Evolutionary conservation across 2,329 filamentous ascomycete species (phyloP).

Genomic region (Sporothrix protearum): DNA sequence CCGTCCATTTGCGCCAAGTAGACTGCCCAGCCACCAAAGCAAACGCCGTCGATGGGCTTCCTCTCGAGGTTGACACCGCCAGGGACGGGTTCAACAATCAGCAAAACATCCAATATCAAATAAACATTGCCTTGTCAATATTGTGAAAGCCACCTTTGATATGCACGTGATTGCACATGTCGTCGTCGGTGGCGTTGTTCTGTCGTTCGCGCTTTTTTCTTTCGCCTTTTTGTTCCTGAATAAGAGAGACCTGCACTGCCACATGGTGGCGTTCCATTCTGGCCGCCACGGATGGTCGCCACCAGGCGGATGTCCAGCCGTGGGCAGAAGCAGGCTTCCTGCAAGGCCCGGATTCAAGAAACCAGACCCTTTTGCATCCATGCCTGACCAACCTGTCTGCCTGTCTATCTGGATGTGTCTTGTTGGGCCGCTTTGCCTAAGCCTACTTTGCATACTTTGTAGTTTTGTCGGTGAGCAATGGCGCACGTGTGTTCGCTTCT

Average conservation of each 20-base stretch:
- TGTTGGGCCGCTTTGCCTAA: constrained; percentile 7
- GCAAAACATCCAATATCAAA: background rate
- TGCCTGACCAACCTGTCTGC: background rate
- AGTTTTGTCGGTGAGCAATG: background rate
- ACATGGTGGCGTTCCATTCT: constrained; percentile 6
- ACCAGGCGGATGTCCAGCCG: background rate
- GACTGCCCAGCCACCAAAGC: background rate
- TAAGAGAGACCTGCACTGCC: constrained; percentile 1
- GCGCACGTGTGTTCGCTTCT: background rate
- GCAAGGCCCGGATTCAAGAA: background rate
- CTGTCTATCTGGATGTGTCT: background rate
- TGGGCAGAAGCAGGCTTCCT: background rate
- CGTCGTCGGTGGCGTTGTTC: background rate
- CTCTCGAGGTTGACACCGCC: background rate
- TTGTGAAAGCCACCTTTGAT: background rate
- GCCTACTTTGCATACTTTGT: background rate
- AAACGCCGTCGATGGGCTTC: constrained; percentile 4
- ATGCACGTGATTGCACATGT: constrained; percentile 3
- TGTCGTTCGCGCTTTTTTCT: background rate
- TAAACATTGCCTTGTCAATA: background rate
- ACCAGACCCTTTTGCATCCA: background rate
- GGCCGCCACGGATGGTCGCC: background rate
- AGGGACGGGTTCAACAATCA: background rate
- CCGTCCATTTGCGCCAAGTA: background rate
- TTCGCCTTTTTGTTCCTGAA: background rate